These are phyloP conservation scores for Paecilomyces dactylethromorphus DNA, from an alignment of 2,329 filamentous ascomycete species.

Conservation along the genomic window DNA sequence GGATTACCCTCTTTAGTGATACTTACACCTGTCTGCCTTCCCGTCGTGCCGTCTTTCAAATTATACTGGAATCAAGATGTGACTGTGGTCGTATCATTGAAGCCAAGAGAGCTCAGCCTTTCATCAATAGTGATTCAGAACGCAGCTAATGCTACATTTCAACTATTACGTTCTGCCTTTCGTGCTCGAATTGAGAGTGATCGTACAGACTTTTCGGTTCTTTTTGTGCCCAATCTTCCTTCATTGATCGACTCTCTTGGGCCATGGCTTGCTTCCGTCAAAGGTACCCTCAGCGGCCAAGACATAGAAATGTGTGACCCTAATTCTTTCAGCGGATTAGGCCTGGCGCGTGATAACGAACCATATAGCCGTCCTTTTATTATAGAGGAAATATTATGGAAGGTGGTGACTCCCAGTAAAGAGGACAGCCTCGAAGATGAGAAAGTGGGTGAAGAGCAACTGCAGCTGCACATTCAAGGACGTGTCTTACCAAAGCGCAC, in stretches of 20 bases:
- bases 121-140: slow-evolving; percentile 2
- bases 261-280: slow-evolving; percentile 14
- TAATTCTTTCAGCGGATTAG: slow-evolving; percentile 6
- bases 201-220: slow-evolving; percentile 12
- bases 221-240: slow-evolving; percentile 14
- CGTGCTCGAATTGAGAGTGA: slow-evolving; percentile 9
- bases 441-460: slow-evolving; percentile 4
- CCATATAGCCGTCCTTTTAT: slow-evolving; percentile 10
- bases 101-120: slow-evolving; percentile 1
- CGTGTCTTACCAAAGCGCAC: slow-evolving; percentile 23
- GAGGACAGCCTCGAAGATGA: background rate
- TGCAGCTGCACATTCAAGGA: slow-evolving; percentile 17
- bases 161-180: slow-evolving; percentile 14
- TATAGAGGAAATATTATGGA: slow-evolving; percentile 11
- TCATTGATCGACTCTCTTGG: slow-evolving; percentile 2
- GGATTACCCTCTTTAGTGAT: slow-evolving; percentile 14
- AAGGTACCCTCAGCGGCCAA: slow-evolving; percentile 4
- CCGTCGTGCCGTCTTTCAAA: slow-evolving; percentile 15
- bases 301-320: slow-evolving; percentile 2
- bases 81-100: slow-evolving; percentile 12
- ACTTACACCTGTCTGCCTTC: slow-evolving; percentile 16
- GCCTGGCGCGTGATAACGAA: slow-evolving; percentile 12
- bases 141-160: slow-evolving; percentile 11
- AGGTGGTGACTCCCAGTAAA: slow-evolving; percentile 3
- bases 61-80: slow-evolving; percentile 23